Percentiles rank a stretch among this genome's conserved stretches.
Conservation (phyloP, 2,329 filamentous ascomycete genomes). For the Phyllosticta ampelicida region DNA sequence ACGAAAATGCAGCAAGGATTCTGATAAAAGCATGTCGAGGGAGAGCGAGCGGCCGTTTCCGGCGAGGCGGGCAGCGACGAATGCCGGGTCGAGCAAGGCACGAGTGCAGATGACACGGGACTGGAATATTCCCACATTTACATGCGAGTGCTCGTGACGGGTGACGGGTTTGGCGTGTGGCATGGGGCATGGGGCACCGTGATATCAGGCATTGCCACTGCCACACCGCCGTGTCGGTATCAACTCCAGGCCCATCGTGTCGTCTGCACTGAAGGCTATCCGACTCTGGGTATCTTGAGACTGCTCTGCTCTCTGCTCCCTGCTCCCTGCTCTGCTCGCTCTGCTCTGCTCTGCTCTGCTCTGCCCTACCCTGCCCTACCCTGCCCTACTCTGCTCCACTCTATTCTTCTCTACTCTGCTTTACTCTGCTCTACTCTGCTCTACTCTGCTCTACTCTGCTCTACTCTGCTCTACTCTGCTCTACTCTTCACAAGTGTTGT, state of each 20-base stretch:
- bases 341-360: background rate
- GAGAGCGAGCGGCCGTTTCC: background rate
- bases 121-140: background rate
- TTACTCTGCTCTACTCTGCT: too few species aligned
- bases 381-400: too few species aligned
- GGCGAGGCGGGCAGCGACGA: background rate
- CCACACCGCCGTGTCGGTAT: background rate
- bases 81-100: background rate
- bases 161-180: background rate
- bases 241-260: background rate
- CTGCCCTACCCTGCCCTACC: too few species aligned
- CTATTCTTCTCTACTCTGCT: too few species aligned
- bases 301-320: too few species aligned
- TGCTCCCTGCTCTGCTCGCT: too few species aligned
- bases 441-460: too few species aligned
- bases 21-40: slow-evolving; percentile 3
- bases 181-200: background rate
- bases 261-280: too few species aligned
- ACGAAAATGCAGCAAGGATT: background rate
- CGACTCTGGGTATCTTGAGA: too few species aligned
- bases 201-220: background rate
- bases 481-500: background rate
- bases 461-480: background rate
- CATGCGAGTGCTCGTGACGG: background rate
- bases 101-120: background rate